These are phyloP conservation scores for Escallonia rubra DNA, from an alignment of 129 eudicot species.

Conservation along the genomic window DNA sequence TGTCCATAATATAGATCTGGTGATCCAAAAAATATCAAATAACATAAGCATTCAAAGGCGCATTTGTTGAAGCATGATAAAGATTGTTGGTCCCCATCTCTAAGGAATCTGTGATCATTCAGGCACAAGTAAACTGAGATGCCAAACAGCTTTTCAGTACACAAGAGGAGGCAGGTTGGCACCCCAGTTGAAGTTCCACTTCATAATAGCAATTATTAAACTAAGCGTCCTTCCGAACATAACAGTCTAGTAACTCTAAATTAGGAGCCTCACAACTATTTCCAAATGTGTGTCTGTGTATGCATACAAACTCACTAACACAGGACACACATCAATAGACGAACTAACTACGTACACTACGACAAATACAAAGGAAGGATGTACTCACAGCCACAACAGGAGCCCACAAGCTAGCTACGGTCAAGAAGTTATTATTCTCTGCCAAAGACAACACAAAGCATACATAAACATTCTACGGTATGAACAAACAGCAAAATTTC, in stretches of 20 bases:
- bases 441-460: slow-evolving; percentile 27
- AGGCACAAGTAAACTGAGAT: background rate
- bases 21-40: slow-evolving; percentile 10
- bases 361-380: background rate
- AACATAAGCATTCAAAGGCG: background rate
- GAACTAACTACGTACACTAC: too few species aligned
- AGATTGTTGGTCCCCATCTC: background rate
- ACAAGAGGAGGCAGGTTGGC: background rate
- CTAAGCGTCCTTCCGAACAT: background rate
- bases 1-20: slow-evolving; percentile 96
- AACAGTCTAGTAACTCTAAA: background rate
- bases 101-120: too few species aligned
- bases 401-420: slow-evolving; percentile 91
- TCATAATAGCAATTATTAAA: background rate
- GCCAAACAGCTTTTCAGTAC: background rate
- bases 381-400: slow-evolving; percentile 94
- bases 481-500: too few species aligned
- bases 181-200: background rate
- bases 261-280: slow-evolving; percentile 1
- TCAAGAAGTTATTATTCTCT: slow-evolving; percentile 76
- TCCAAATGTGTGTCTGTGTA: background rate
- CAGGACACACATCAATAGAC: too few species aligned
- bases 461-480: too few species aligned
- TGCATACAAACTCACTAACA: too few species aligned
- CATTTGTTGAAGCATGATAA: background rate